Evolutionary conservation across 805 yeast species (phyloP).

Genomic region (Komagataella mondaviorum): DNA sequence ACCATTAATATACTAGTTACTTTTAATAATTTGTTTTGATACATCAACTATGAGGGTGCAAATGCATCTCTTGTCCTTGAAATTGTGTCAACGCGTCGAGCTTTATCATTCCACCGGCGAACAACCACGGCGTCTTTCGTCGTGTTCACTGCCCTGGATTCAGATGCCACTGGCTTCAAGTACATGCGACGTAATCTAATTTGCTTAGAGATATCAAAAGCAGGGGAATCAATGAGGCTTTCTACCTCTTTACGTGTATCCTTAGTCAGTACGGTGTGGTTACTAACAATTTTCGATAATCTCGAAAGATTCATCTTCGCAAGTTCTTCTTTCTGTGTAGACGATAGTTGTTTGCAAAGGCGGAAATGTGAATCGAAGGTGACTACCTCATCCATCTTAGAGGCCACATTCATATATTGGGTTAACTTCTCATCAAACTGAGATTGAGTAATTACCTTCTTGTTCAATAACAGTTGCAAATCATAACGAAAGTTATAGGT

Average conservation of each 20-base stretch:
- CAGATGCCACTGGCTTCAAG: conserved; percentile 45
- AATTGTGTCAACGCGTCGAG: conserved; percentile 35
- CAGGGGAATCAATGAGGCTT: conserved; percentile 26
- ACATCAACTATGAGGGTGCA: not conserved
- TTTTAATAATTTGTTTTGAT: not conserved
- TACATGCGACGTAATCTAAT: conserved; percentile 28
- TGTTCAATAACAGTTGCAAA: conserved; percentile 23
- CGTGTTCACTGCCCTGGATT: conserved; percentile 18
- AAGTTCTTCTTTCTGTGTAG: conserved; percentile 15
- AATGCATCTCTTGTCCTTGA: conserved; percentile 43
- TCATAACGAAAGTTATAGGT: conserved; percentile 36
- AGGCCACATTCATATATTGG: conserved; percentile 23
- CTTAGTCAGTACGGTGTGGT: conserved; percentile 15
- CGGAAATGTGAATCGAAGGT: conserved; percentile 32
- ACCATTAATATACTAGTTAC: too few species aligned
- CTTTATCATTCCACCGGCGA: conserved; percentile 48
- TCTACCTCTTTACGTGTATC: conserved; percentile 27
- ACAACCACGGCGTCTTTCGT: conserved; percentile 33
- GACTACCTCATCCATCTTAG: conserved; percentile 26
- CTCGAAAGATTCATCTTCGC: conserved; percentile 10
- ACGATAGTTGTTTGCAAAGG: conserved; percentile 24
- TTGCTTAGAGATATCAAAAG: conserved; percentile 24
- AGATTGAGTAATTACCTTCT: conserved; percentile 20
- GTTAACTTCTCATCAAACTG: conserved; percentile 7
- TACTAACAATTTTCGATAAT: conserved; percentile 5